A percentile compares a stretch with the other conserved stretches of the same genome.
Conservation (phyloP, 257 asterid genomes). For the Oldenlandia corymbosa region DNA sequence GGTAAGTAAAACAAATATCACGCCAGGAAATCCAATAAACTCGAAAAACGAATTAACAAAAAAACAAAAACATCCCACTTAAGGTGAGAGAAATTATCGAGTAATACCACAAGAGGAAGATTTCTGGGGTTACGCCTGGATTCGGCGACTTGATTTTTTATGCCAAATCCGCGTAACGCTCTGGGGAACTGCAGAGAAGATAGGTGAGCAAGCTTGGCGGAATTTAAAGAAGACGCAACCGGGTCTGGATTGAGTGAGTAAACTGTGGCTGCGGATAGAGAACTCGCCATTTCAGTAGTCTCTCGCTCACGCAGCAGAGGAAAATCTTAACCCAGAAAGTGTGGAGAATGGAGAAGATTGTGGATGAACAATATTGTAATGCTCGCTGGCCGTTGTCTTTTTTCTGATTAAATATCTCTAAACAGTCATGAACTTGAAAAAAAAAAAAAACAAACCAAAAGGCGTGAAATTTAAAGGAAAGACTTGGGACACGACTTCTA, state of each 20-base stretch:
- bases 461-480: no score
- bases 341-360: background rate
- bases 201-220: slow-evolving; percentile 33
- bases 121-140: slow-evolving; percentile 27
- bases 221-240: slow-evolving; percentile 20
- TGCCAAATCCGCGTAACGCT: slow-evolving; percentile 36
- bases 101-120: slow-evolving; percentile 44
- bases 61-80: no score
- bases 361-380: background rate
- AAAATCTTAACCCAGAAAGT: background rate
- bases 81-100: background rate
- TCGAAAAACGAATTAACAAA: background rate
- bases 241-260: slow-evolving; percentile 19
- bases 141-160: slow-evolving; percentile 29
- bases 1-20: background rate
- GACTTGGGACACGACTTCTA: no score
- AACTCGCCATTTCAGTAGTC: slow-evolving; percentile 50
- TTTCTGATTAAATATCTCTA: no score
- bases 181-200: slow-evolving; percentile 52
- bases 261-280: slow-evolving; percentile 33
- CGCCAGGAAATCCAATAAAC: background rate
- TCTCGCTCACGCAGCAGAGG: background rate
- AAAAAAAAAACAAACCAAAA: no score
- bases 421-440: no score
- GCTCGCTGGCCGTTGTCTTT: background rate